These are phyloP conservation scores for Didymella segeticola DNA, from an alignment of 2,329 filamentous ascomycete species.

Conservation along the genomic window DNA sequence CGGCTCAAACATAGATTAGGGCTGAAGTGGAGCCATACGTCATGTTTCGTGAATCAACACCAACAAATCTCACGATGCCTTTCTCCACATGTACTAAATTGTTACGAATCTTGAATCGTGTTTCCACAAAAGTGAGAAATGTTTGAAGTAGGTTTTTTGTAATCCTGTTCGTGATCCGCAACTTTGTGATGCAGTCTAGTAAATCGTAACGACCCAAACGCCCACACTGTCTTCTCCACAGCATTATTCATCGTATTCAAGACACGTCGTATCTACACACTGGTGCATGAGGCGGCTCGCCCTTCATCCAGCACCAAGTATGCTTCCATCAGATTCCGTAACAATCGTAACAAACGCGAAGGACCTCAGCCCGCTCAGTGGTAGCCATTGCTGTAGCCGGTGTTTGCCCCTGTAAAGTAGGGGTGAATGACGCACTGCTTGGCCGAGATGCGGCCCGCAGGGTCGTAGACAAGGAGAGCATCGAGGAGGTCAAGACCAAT, in stretches of 20 bases:
- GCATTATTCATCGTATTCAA: conserved; percentile 28
- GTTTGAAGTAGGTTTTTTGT: neutral
- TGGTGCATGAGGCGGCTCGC: conserved; percentile 6
- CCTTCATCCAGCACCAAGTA: conserved; percentile 20
- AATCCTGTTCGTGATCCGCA: conserved; percentile 2
- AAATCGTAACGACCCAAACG: conserved; percentile 30
- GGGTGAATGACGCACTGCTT: conserved; percentile 86
- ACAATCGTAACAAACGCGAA: conserved; percentile 39
- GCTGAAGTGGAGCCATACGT: conserved; percentile 43
- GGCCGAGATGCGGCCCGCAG: conserved; percentile 83
- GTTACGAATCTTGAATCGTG: neutral
- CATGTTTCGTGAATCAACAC: conserved; percentile 26
- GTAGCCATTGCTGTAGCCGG: conserved; percentile 52
- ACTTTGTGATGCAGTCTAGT: conserved; percentile 11
- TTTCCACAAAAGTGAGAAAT: neutral
- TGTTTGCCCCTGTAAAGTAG: conserved; percentile 72
- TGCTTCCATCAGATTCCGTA: conserved; percentile 36
- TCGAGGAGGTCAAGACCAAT: conserved; percentile 72
- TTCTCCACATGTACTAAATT: neutral
- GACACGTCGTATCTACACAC: conserved; percentile 26
- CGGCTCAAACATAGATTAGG: conserved; percentile 23
- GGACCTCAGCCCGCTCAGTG: conserved; percentile 30
- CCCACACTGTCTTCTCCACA: conserved; percentile 25
- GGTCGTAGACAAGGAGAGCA: conserved; percentile 82
- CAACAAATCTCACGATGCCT: conserved; percentile 5